Base-by-base conservation (phyloP, 768 basidiomycete species). In the Ramaria sp. region DNA sequence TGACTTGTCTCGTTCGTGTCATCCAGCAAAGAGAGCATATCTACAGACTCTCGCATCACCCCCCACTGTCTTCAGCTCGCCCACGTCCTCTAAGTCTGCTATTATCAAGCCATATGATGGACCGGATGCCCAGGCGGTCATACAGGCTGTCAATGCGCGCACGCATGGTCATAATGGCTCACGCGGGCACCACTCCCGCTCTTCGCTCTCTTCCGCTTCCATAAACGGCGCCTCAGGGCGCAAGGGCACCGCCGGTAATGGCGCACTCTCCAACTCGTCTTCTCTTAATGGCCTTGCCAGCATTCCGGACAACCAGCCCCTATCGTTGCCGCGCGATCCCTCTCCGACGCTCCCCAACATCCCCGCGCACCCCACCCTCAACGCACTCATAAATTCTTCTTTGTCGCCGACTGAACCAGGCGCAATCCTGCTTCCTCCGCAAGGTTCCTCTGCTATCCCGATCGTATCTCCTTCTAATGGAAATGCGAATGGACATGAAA, bases 41-140 rank as follows among this genome's bases (percentile, higher is more conserved):
- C 85, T 99, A 37, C 79, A 84, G 55, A 83, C 91, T 39, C 75
- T 98, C 63, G 90, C 88, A 25, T 82, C 79, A 64, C 92, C 85
- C 57, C 91, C 86, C 43, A 65, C 83, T 57, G 76, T 82, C 58
- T 74, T 92, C 57, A 77, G 78, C 30, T 77, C 82, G 3, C 65
- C 75, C 27, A 67, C 74, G 42, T 71, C 73, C 57, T 78, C 77
- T 34, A 66, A 69, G 45, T 64, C 74, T 18, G 82, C 83, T 18
- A 72, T 73, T 53, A 88, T 99, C 69, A 78, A 78, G 61, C 93
- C 96, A 1, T 99, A 98, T 70, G 94, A 94, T 66, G 92, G 91
- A 1, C 78, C 91, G 41, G 95, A 99, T 68, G 94, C 93, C 6
- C 88, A 93, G 63, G 68, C 63, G 54, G 82, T 91, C 66, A 92